Percentiles rank a stretch among this genome's conserved stretches.
Evolutionary conservation across 1,284 basidiomycete genomes (phyloP).

Genomic region (Ceratobasidium theobromae): DNA sequence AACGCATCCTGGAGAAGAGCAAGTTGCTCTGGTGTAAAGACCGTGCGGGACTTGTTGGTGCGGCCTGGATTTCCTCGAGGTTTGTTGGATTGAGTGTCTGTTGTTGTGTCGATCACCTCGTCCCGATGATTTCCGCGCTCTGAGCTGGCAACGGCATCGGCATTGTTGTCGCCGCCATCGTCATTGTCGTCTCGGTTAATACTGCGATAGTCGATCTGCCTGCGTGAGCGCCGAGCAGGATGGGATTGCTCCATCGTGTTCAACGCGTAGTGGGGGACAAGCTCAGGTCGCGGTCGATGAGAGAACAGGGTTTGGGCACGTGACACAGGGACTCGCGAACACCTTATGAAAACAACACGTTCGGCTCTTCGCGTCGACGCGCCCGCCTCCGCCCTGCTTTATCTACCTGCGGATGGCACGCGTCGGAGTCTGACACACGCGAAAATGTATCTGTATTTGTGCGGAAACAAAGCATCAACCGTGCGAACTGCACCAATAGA

Average conservation of each 20-base stretch:
- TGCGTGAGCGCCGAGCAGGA: constrained; percentile 2
- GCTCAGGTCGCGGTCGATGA: not conserved
- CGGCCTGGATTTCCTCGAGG: not conserved
- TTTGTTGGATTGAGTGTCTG: constrained; percentile 16
- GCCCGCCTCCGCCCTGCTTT: not conserved
- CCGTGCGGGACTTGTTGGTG: constrained; percentile 24
- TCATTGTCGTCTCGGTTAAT: not conserved
- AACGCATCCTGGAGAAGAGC: constrained; percentile 12
- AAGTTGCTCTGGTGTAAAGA: constrained; percentile 21
- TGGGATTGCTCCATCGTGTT: constrained; percentile 13
- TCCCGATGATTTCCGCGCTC: constrained; percentile 8
- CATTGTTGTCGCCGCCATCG: not conserved
- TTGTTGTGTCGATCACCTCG: constrained; percentile 19
- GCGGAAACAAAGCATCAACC: constrained; percentile 7
- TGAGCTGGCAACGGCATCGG: constrained; percentile 12
- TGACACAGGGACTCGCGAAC: not conserved
- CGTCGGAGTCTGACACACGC: not conserved
- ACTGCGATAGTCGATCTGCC: constrained; percentile 10
- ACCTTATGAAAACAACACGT: not conserved
- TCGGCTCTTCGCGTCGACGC: not conserved
- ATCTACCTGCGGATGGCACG: constrained; percentile 4
- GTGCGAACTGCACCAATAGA: constrained; percentile 24
- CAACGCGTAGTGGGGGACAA: constrained; percentile 5
- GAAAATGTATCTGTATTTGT: constrained; percentile 11
- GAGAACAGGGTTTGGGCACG: not conserved